Evolutionary conservation across 345 rosid genomes (phyloP).

Genomic region (Populus alba): DNA sequence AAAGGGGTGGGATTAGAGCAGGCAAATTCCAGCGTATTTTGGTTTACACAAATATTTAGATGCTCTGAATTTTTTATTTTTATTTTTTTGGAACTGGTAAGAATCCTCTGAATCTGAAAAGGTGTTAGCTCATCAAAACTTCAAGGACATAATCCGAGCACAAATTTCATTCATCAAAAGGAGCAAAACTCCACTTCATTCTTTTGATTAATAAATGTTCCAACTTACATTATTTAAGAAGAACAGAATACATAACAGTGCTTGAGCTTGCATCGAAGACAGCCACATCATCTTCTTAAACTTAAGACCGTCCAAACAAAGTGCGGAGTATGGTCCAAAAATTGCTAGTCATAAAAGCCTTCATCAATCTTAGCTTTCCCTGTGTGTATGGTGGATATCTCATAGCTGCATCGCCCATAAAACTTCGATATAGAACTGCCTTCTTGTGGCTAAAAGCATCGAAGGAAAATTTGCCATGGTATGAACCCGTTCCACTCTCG

Average conservation of each 20-base stretch:
- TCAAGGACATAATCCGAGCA: background rate
- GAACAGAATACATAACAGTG: background rate
- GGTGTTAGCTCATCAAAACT: too few relatives aligned
- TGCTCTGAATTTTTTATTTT: too few relatives aligned
- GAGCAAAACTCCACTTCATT: background rate
- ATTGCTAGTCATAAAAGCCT: slow-evolving; percentile 54
- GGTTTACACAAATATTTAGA: background rate
- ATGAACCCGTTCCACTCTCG: slow-evolving; percentile 85
- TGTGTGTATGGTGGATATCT: slow-evolving; percentile 84
- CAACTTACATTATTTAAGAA: background rate
- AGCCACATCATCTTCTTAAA: slow-evolving; percentile 4
- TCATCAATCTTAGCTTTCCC: slow-evolving; percentile 56
- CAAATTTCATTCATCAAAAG: background rate
- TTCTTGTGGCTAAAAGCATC: slow-evolving; percentile 97
- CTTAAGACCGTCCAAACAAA: slow-evolving; percentile 44
- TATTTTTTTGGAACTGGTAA: too few relatives aligned
- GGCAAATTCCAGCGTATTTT: background rate
- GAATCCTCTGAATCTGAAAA: too few relatives aligned
- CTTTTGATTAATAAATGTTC: background rate
- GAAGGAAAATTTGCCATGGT: slow-evolving; percentile 95
- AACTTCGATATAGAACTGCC: slow-evolving; percentile 69
- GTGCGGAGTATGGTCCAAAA: slow-evolving; percentile 48
- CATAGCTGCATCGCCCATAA: slow-evolving; percentile 52
- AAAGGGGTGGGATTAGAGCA: background rate
- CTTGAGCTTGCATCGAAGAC: background rate